A percentile compares a stretch with the other conserved stretches of the same genome.
phyloP scores from a whole-genome alignment of 2,329 filamentous ascomycete genomes.

The Calonectria leucothoes region DNA sequence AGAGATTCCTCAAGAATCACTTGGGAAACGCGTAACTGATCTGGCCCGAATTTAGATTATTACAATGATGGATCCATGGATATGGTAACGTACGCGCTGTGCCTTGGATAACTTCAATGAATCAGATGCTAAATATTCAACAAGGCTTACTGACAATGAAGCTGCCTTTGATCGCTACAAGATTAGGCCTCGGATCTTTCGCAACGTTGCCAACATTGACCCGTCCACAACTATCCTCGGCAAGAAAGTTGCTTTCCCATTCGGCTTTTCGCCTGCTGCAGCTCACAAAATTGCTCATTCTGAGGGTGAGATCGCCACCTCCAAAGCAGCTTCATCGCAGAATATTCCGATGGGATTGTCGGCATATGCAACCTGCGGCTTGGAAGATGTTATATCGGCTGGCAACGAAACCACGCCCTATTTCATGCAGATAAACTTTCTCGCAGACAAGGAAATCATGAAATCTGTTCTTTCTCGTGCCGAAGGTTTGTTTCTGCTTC shows the following conservation, averaged over 20 bases:
- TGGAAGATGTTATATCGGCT: constrained; percentile 24
- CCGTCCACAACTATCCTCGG: constrained; percentile 58
- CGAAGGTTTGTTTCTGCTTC: constrained; percentile 17
- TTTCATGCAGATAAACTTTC: constrained; percentile 18
- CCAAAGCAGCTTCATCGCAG: not conserved
- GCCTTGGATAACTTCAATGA: not conserved
- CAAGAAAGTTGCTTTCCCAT: constrained; percentile 45
- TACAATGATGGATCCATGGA: constrained; percentile 4
- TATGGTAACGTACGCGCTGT: not conserved
- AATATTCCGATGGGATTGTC: constrained; percentile 7
- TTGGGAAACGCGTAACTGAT: not conserved
- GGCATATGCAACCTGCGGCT: not conserved
- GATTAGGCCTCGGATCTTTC: constrained; percentile 58
- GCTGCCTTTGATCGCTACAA: constrained; percentile 61
- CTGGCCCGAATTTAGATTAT: not conserved
- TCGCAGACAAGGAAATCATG: constrained; percentile 11
- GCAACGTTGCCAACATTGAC: constrained; percentile 51
- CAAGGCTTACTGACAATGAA: constrained; percentile 59
- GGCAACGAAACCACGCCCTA: constrained; percentile 1
- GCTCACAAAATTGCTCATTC: constrained; percentile 12
- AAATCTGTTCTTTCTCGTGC: constrained; percentile 20
- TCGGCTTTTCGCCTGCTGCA: constrained; percentile 13
- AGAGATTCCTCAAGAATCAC: not conserved
- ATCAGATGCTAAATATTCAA: not conserved
- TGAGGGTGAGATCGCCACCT: constrained; percentile 7